A percentile compares a stretch with the other conserved stretches of the same genome.
Evolutionary conservation across 306 rosid species (phyloP).

Genomic region (Mucuna pruriens): DNA sequence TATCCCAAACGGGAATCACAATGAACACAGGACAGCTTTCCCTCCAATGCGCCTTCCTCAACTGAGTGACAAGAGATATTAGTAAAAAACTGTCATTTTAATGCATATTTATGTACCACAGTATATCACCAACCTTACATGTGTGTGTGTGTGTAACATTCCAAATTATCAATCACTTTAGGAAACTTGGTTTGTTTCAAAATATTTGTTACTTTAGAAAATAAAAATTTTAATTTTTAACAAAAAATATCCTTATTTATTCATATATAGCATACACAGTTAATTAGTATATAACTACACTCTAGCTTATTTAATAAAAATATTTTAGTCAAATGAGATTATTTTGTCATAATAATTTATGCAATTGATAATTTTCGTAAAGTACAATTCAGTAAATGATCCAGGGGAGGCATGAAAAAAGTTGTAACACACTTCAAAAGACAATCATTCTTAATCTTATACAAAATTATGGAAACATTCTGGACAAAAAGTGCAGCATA

Average conservation of each 20-base stretch:
- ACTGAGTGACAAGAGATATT: conserved; percentile 55
- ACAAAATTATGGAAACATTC: conserved; percentile 12
- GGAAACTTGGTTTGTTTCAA: no score
- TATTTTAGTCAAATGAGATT: not conserved
- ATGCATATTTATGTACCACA: conserved; percentile 2
- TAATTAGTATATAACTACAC: not conserved
- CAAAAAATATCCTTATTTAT: not conserved
- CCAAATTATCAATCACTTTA: no score
- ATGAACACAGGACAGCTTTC: conserved; percentile 83
- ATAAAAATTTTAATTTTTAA: not conserved
- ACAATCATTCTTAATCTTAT: not conserved
- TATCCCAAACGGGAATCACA: conserved; percentile 94
- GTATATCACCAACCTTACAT: not conserved
- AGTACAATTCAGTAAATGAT: not conserved
- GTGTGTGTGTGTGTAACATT: not conserved
- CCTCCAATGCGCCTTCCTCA: conserved; percentile 94
- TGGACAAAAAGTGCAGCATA: conserved; percentile 7
- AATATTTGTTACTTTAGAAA: no score
- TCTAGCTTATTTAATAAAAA: not conserved
- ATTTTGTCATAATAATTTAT: not conserved
- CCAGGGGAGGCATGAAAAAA: conserved; percentile 5
- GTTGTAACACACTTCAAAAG: conserved; percentile 23
- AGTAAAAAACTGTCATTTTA: conserved; percentile 29
- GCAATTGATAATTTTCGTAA: not conserved
- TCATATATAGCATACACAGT: not conserved